phyloP scores from a whole-genome alignment of 2,329 filamentous ascomycete species.

The Beauveria medogensis region DNA sequence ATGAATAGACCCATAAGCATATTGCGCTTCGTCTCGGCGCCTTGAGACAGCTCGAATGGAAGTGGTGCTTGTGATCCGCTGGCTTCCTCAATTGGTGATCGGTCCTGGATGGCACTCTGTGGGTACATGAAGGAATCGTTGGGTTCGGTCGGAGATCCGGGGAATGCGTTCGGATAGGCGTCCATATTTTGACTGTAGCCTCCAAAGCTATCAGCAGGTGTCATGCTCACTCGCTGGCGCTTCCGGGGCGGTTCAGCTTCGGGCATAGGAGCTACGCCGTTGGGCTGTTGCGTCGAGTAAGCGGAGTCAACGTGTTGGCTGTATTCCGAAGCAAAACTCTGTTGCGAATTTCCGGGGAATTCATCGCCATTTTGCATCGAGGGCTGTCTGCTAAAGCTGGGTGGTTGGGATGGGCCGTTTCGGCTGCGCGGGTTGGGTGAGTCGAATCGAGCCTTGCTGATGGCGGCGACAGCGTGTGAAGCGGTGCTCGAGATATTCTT shows the following conservation, averaged over 20 bases:
- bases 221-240: slow-evolving; percentile 53
- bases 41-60: slow-evolving; percentile 49
- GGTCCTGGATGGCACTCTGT: slow-evolving; percentile 38
- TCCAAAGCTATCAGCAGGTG: slow-evolving; percentile 49
- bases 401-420: slow-evolving; percentile 52
- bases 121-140: slow-evolving; percentile 72
- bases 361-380: slow-evolving; percentile 64
- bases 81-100: slow-evolving; percentile 38
- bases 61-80: slow-evolving; percentile 58
- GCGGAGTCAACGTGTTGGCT: slow-evolving; percentile 64
- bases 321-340: slow-evolving; percentile 71
- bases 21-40: slow-evolving; percentile 72
- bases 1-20: slow-evolving; percentile 77
- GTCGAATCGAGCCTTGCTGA: slow-evolving; percentile 92
- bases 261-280: slow-evolving; percentile 31
- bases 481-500: slow-evolving; percentile 93
- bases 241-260: slow-evolving; percentile 76
- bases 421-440: slow-evolving; percentile 66
- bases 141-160: slow-evolving; percentile 69
- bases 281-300: slow-evolving; percentile 52
- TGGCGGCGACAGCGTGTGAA: slow-evolving; percentile 86
- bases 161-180: slow-evolving; percentile 39
- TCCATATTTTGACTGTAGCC: slow-evolving; percentile 44
- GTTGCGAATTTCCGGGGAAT: slow-evolving; percentile 69
- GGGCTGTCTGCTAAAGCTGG: slow-evolving; percentile 63